Conservation (phyloP, 257 asterid genomes). For the Rehmannia glutinosa region DNA sequence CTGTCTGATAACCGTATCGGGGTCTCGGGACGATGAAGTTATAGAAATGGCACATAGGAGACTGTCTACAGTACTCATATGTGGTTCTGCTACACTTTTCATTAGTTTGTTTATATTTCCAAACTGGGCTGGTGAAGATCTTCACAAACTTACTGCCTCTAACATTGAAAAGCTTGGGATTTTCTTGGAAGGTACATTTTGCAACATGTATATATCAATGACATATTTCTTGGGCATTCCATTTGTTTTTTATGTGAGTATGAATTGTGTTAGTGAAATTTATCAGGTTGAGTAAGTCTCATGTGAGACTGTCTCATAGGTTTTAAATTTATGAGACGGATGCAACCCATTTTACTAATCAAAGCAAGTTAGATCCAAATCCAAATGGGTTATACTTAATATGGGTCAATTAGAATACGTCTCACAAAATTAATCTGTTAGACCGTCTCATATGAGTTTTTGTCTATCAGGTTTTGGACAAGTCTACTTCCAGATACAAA, state of each 20-base stretch:
- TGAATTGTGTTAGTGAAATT: no score
- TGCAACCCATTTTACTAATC: no score
- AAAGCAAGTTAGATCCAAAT: no score
- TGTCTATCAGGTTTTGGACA: constrained; percentile 53
- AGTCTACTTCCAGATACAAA: constrained; percentile 34
- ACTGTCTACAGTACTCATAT: constrained; percentile 55
- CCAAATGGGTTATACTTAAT: no score
- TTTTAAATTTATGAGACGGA: no score
- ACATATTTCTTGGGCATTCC: no score
- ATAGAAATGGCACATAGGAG: constrained; percentile 46
- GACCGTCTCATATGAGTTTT: no score
- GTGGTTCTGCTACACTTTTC: constrained; percentile 37
- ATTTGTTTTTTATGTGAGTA: neutral
- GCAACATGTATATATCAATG: no score
- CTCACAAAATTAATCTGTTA: no score
- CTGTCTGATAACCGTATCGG: constrained; percentile 55
- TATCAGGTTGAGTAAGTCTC: no score
- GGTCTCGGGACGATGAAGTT: constrained; percentile 51
- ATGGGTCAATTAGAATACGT: no score
- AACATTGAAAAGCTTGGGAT: constrained; percentile 53
- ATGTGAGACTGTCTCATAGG: no score
- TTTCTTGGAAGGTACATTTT: constrained; percentile 51
- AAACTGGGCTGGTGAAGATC: constrained; percentile 78
- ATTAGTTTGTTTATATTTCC: constrained; percentile 51
- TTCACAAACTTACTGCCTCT: constrained; percentile 47